Base-by-base conservation (phyloP, 2,329 filamentous ascomycete species). In the Aspergillus hortae region DNA sequence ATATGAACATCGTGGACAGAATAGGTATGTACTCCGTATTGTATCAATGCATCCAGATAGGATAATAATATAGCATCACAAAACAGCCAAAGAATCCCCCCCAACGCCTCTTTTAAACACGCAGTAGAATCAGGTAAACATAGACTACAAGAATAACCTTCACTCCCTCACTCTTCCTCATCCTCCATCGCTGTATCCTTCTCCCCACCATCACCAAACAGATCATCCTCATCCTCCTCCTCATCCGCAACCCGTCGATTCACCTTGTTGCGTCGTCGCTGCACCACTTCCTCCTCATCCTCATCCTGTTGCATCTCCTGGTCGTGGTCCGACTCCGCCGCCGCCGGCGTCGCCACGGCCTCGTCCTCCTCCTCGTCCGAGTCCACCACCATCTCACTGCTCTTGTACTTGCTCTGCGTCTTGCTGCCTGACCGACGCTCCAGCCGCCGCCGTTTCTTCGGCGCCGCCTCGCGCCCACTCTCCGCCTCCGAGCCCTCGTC, bases 351-450 rank as follows among this genome's bases (percentile, higher is more conserved):
- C 40, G 71, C 70, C 23, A 70, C 76, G 3, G 78, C 79, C 6
- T 23, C 23, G 11, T 81, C 82, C 6, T 65, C 65, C 11, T 67
- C 65, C 2, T 66, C 65, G 43, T 89, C 86, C 55, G 86, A 90
- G 56, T 92, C 88, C 42, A 90, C 87, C 25, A 96, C 85, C 56
- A 91, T 83, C 71, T 95, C 91, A 1, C 82, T 85, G 46, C 88
- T 92, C 80, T 96, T 96, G 79, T 83, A 95, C 72, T 95, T 95
- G 68, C 70, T 72, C 58, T 59, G 71, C 62, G 60, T 66, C 61
- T 66, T 73, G 44, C 60, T 68, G 59, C 62, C 63, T 25, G 67
- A 63, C 64, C 82, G 82, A 53, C 81, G 72, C 60, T 84, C 82
- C 48, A 86, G 63, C 63, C 80, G 80, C 67, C 82, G 77, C 66